Conservation (phyloP, 2,329 filamentous ascomycete species). For the Aplosporella prunicola region DNA sequence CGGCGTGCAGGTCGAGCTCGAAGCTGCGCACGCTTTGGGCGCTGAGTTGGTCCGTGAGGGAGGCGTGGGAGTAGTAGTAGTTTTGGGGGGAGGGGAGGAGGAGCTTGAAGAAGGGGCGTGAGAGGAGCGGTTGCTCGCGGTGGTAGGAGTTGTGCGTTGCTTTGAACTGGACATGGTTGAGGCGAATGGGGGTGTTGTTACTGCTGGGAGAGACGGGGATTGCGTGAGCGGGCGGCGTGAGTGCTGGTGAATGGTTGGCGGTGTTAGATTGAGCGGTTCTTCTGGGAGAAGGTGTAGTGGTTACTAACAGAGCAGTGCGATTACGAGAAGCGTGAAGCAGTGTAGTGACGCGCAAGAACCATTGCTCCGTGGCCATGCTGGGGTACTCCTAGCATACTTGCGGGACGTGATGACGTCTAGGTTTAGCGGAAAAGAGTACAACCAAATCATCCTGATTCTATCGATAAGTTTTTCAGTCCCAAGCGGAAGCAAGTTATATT, state of each 20-base stretch:
- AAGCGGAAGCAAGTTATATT: too few species aligned
- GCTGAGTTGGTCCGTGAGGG: slow-evolving; percentile 35
- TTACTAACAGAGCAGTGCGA: too few species aligned
- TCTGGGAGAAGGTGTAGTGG: too few species aligned
- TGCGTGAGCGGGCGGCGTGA: neutral
- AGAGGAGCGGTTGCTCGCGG: slow-evolving; percentile 34
- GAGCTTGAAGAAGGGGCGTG: slow-evolving; percentile 32
- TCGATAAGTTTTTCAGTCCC: too few species aligned
- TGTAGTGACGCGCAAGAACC: too few species aligned
- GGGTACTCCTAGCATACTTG: too few species aligned
- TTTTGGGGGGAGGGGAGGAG: slow-evolving; percentile 30
- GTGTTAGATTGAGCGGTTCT: neutral
- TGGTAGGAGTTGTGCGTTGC: slow-evolving; percentile 47
- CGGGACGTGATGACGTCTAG: too few species aligned
- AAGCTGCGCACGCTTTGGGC: slow-evolving; percentile 39
- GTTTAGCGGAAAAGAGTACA: too few species aligned
- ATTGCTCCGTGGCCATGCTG: too few species aligned
- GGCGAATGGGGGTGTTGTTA: slow-evolving; percentile 26
- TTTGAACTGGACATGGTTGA: slow-evolving; percentile 45
- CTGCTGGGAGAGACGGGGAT: neutral
- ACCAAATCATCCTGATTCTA: too few species aligned
- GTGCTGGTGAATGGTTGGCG: neutral
- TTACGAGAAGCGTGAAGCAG: too few species aligned
- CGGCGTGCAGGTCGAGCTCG: slow-evolving; percentile 42
- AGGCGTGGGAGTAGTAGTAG: slow-evolving; percentile 41